Evolutionary conservation across 2,329 filamentous ascomycete genomes (phyloP).

Genomic region (Venturia pyrina): DNA sequence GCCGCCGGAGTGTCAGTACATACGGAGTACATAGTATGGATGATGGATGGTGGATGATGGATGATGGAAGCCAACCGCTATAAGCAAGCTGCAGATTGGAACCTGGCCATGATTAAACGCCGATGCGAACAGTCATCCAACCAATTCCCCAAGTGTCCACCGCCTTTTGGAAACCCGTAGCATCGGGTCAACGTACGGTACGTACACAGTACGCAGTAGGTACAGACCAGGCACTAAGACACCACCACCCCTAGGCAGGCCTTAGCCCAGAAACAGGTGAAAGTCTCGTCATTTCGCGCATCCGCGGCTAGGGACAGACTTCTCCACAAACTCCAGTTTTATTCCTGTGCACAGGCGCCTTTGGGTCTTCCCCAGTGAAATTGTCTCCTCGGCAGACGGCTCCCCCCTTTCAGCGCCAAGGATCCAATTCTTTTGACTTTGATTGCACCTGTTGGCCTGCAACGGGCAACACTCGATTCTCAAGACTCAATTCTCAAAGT

Average conservation of each 20-base stretch:
- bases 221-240: too few species aligned
- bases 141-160: not conserved
- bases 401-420: not conserved
- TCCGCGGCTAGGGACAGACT: not conserved
- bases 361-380: not conserved
- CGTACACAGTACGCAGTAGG: not conserved
- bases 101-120: not conserved
- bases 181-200: not conserved
- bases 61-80: too few species aligned
- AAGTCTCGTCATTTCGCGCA: not conserved
- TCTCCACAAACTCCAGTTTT: not conserved
- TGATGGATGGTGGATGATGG: too few species aligned
- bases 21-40: too few species aligned
- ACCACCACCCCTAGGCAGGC: not conserved
- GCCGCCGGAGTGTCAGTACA: too few species aligned
- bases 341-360: not conserved
- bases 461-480: too few species aligned
- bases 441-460: not conserved
- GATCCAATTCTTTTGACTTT: not conserved
- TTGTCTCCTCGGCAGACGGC: not conserved
- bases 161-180: not conserved
- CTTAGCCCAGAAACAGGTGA: not conserved
- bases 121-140: not conserved
- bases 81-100: not conserved
- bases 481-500: too few species aligned